Base-by-base conservation (phyloP, 192 early-diverging fungal genomes). In the Lobosporangium transversale region DNA sequence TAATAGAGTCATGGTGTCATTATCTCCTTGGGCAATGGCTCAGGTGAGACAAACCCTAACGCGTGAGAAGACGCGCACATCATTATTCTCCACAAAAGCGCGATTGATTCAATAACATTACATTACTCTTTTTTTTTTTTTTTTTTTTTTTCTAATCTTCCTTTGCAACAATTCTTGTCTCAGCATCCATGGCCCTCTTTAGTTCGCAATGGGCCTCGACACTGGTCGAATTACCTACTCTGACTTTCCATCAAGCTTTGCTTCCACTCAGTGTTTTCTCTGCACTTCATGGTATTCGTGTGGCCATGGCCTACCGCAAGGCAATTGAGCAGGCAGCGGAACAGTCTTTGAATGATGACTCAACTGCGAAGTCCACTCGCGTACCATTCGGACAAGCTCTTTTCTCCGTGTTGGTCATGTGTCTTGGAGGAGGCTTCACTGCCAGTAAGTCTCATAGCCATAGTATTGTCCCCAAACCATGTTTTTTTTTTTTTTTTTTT, bases 181-280 rank as follows among this genome's bases (percentile, higher is more conserved):
- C n/a, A n/a, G n/a, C n/a, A n/a, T n/a, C n/a, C 20, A 76, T 76
- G 73, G 43, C 73, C 4, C 21, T 67, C 21, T 48, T 76, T 30
- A 49, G 20, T 26, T 60, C 63, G 23, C 73, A 76, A 23, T 76
- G 73, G 73, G 63, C 73, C 5, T 50, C 73, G 6, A 52, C 64
- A 0, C 33, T 76, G 8, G 65, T 76, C 14, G 73, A 76, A 30
- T 40, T 76, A 40, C 73, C 73, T 3, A 76, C 73, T 2, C 47
- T 76, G 12, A 76, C 73, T 36, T 66, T 76, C 31, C 73, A 76
- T 29, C 52, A 67, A 4, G 73, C 73, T 4, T 26, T 76, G 9
- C 59, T 76, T 3, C 73, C 73, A 1, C 48, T 76, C n/a, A 76
- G 73, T 65, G 67, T 76, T 65, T 76, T 76, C 37, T 76, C 56